Evolutionary conservation across 2,329 filamentous ascomycete genomes (phyloP), one percentile per base, ranked within the genome.

Genomic region (Diaporthe australafricana): DNA sequence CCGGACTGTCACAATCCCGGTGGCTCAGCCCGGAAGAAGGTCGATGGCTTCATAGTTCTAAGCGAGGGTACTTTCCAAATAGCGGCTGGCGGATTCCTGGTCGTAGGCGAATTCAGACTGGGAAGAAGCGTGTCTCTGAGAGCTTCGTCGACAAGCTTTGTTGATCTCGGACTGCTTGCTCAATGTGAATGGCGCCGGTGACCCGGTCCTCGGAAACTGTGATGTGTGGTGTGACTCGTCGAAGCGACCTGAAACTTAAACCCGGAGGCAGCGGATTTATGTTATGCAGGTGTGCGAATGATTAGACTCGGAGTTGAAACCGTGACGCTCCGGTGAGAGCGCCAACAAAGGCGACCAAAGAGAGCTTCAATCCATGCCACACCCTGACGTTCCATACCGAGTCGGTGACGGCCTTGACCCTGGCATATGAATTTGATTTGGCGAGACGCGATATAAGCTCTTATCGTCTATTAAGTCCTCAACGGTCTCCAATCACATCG

Each of bases 401-500:
- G 45, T 62, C 17, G 57, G 45, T 40, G 12, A 47, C 25, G 25
- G 17, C 40, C 17, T 25, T 62, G 40, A 38, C 57, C 57, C 57
- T 47, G 25, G 25, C 25, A n/a, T 2, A 22, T 12, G 57, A 11
- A 11, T 62, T 16, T 62, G 40, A 14, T 14, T n/a, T 32, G 40
- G 57, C 17, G 9, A 32, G 20, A 16, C 14, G 38, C 12, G 9
- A 32, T 6, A 62, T 47, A 32, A 32, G 22, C 40, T 62, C 17
- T 22, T 62, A 12, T 62, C 57, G 20, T 22, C 38, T 47, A 11
- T 47, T 62, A 62, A 62, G 57, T 40, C 17, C 2, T 30, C 57
- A 47, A 62, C 40, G 40, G 57, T 62, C 57, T 62, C 57, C 57
- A 62, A 62, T 62, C 57, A 62, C 57, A 47, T 47, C 57, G 40